Base-by-base conservation (phyloP, 306 rosid species). In the cucumber (Cucumis sativus) region DNA sequence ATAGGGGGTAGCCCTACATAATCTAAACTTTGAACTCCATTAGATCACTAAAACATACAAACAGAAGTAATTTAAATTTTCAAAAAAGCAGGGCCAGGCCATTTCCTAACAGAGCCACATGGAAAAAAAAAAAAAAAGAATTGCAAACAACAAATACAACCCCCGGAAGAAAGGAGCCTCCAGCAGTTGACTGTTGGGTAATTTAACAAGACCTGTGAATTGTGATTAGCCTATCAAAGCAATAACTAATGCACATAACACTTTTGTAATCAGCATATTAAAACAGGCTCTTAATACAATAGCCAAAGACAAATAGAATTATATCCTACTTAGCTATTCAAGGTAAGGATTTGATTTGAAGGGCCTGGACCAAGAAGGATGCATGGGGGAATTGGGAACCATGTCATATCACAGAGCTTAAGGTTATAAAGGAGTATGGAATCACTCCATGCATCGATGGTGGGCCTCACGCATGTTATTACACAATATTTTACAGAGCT, bases 401-500 rank as follows among this genome's bases (percentile, higher is more conserved):
- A 33, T 33, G 37, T 33, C 76, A 52, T 52, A 73, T 73, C 76
- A 73, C 63, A 73, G 77, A 73, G 47, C 10, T 51, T 47, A 73
- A 54, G 77, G 33, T 52, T 28, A 16, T 23, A 51, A 10, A 72
- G 14, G 28, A 64, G 52, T 70, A 70, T 0, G 40, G 58, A 51
- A 51, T 51, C 76, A 72, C 60, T 25, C 76, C 76, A 72, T 51
- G 76, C 76, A 72, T 51, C 76, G 61, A 25, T 51, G 28, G 12
- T 28, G 30, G 62, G 77, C 45, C 28, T 73, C 76, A 49, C 43
- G 33, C 17, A 11, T 73, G 62, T 33, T 73, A 73, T 73, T 52
- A 52, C 77, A 73, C 77, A 73, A 73, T 73, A 73, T 73, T 51
- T 73, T 73, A 73, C 77, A 73, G 77, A 73, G 77, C 77, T 73